phyloP scores from a whole-genome alignment of 2,329 filamentous ascomycete species.

The Cadophora luteo-olivacea region DNA sequence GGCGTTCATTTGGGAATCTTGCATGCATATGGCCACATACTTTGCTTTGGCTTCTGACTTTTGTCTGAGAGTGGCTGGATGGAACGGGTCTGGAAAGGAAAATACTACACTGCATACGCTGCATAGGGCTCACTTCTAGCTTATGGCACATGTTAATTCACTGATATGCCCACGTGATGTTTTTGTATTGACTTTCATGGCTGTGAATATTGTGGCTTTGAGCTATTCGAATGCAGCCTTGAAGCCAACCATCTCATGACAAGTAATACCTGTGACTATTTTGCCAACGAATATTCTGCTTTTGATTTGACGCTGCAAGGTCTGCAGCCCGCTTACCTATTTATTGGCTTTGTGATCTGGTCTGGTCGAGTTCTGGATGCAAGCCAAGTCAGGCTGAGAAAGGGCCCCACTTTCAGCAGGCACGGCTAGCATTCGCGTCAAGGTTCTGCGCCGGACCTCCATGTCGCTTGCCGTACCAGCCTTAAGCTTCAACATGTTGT shows the following conservation, averaged over 20 bases:
- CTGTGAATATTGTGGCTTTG: background rate
- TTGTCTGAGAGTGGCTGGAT: constrained; percentile 2
- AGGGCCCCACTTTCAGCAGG: background rate
- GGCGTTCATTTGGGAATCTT: constrained; percentile 15
- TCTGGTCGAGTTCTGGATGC: background rate
- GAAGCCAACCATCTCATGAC: constrained; percentile 9
- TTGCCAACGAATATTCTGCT: background rate
- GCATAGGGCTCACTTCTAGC: background rate
- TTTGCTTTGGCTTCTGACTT: background rate
- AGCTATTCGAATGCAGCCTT: background rate
- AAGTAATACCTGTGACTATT: background rate
- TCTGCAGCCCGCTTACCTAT: constrained; percentile 12
- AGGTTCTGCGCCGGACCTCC: constrained; percentile 11
- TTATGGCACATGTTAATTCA: constrained; percentile 10
- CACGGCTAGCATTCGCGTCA: constrained; percentile 23
- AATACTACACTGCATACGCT: background rate
- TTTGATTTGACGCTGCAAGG: background rate
- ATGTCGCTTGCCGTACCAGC: constrained; percentile 23
- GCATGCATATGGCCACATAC: background rate
- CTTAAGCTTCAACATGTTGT: constrained; percentile 34
- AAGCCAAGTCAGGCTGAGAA: background rate
- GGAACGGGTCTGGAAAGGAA: background rate
- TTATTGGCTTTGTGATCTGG: constrained; percentile 7
- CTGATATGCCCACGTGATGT: constrained; percentile 1
- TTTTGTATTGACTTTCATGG: background rate